Conservation (phyloP, 2,329 filamentous ascomycete genomes). For the Xylariaceae sp. region DNA sequence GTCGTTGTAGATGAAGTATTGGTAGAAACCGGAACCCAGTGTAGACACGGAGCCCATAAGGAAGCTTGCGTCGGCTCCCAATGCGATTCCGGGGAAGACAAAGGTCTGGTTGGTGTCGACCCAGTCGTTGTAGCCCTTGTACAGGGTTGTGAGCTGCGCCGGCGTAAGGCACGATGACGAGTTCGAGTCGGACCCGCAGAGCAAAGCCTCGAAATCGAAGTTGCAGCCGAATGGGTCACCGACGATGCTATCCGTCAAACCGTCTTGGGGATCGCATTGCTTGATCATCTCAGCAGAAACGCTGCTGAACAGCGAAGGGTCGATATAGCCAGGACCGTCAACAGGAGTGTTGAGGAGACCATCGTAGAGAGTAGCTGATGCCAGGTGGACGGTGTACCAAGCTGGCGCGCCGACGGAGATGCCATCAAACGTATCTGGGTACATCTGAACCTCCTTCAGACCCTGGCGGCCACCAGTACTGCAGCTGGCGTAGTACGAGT, state of each 20-base stretch:
- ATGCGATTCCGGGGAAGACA: slow-evolving; percentile 22
- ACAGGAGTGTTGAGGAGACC: slow-evolving; percentile 39
- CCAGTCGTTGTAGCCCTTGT: slow-evolving; percentile 26
- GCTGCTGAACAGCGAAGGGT: slow-evolving; percentile 32
- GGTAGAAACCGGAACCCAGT: slow-evolving; percentile 19
- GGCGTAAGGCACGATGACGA: slow-evolving; percentile 32
- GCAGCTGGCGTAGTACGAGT: slow-evolving; percentile 54
- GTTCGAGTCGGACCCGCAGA: slow-evolving; percentile 24
- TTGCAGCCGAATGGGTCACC: slow-evolving; percentile 36
- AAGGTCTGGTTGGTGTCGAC: slow-evolving; percentile 22
- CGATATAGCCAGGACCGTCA: slow-evolving; percentile 37
- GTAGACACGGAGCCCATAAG: slow-evolving; percentile 9
- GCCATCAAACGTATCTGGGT: slow-evolving; percentile 54
- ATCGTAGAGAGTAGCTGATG: slow-evolving; percentile 31
- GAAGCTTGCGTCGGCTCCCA: slow-evolving; percentile 19
- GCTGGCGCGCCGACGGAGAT: slow-evolving; percentile 48
- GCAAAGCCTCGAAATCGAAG: slow-evolving; percentile 32
- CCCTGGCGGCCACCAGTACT: slow-evolving; percentile 59
- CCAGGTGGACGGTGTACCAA: slow-evolving; percentile 44
- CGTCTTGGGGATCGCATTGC: slow-evolving; percentile 42
- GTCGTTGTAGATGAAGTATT: slow-evolving; percentile 24
- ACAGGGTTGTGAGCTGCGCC: slow-evolving; percentile 33
- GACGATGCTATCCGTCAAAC: slow-evolving; percentile 37
- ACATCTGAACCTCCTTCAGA: slow-evolving; percentile 46
- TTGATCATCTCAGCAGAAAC: slow-evolving; percentile 36